phyloP scores from a whole-genome alignment of 164 flowering plant species.

The Stephania cephalantha region DNA sequence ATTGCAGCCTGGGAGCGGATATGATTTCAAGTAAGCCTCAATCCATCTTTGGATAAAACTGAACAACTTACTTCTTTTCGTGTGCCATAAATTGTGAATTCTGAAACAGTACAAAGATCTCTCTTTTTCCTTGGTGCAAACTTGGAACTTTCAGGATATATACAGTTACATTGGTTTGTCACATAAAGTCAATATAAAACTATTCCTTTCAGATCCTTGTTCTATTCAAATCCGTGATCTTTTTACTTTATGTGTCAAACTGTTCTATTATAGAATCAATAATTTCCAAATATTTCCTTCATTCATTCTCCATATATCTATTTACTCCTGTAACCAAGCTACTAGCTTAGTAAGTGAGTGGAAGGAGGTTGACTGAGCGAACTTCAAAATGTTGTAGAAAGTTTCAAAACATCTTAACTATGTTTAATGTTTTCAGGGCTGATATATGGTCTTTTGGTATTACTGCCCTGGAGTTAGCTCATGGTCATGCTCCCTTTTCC shows the following conservation, averaged over 20 bases:
- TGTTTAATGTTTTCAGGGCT: slow-evolving; percentile 32
- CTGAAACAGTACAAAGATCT: neutral
- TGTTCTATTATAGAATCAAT: neutral
- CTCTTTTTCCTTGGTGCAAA: neutral
- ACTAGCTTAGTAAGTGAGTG: neutral
- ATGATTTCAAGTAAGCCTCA: slow-evolving; percentile 84
- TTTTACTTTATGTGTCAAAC: neutral
- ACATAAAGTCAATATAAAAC: neutral
- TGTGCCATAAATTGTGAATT: neutral
- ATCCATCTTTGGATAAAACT: neutral
- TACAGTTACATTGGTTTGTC: neutral
- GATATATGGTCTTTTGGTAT: slow-evolving; percentile 77
- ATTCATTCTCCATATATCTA: neutral
- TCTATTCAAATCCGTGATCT: too few relatives aligned
- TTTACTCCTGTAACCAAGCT: neutral
- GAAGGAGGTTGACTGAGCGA: neutral
- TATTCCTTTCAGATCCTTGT: too few relatives aligned
- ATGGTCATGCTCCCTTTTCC: slow-evolving; percentile 76
- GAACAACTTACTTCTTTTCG: neutral
- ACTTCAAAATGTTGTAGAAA: neutral
- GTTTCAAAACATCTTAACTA: neutral
- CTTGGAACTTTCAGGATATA: neutral
- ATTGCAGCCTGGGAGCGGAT: slow-evolving; percentile 93
- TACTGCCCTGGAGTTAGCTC: slow-evolving; percentile 68
- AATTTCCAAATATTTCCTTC: neutral